A percentile compares a stretch with the other conserved stretches of the same genome.
These are phyloP conservation scores for Rachicladosporium sp. DNA, from an alignment of 2,329 filamentous ascomycete genomes.

Conservation along the genomic window DNA sequence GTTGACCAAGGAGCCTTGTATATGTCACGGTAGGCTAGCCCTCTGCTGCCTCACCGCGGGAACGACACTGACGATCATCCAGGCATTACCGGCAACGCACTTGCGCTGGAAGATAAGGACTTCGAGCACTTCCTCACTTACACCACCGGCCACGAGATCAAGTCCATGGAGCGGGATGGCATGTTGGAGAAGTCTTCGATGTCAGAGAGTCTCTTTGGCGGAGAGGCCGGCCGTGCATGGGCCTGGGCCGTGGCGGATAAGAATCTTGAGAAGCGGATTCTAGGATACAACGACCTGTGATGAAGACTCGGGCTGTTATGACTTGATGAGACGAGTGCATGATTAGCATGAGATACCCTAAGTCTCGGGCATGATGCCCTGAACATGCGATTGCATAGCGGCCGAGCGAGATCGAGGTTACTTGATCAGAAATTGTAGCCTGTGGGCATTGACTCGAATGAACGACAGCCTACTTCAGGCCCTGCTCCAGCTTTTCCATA, in stretches of 20 bases:
- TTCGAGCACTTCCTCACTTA: constrained; percentile 48
- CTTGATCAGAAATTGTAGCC: no score
- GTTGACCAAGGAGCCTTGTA: constrained; percentile 50
- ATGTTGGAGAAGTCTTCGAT: constrained; percentile 40
- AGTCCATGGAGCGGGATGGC: constrained; percentile 39
- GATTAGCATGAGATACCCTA: no score
- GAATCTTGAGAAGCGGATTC: constrained; percentile 32
- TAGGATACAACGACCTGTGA: constrained; percentile 41
- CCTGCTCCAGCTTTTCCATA: constrained; percentile 2
- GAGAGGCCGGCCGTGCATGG: constrained; percentile 30
- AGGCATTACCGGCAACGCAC: constrained; percentile 50
- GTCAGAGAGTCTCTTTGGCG: constrained; percentile 38
- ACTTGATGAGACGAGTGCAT: no score
- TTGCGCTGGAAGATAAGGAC: constrained; percentile 39
- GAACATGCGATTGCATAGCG: no score
- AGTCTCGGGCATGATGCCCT: no score
- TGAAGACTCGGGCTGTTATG: no score
- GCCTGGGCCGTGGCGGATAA: constrained; percentile 33
- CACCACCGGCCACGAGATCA: constrained; percentile 44
- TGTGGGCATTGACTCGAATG: no score
- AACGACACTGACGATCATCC: constrained; percentile 13
- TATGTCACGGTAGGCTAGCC: constrained; percentile 41
- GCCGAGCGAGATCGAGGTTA: no score
- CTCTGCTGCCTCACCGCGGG: no score
- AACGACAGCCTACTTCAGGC: no score